Percentiles rank a stretch among this genome's conserved stretches.
phyloP scores from a whole-genome alignment of 371 early-diverging fungal genomes.

The Mucor saturninus region DNA sequence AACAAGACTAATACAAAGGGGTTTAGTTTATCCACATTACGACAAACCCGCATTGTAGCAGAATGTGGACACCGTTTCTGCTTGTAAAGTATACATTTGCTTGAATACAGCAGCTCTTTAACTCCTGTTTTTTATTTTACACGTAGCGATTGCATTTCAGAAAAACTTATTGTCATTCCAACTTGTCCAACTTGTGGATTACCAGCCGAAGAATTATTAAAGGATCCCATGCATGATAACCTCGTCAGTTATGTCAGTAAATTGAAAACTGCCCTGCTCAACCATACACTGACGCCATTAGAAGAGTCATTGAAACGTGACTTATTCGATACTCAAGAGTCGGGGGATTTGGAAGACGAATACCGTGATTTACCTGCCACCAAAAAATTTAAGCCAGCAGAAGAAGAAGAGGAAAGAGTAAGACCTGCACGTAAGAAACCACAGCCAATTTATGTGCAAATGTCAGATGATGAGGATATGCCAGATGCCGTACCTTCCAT shows the following conservation, averaged over 20 bases:
- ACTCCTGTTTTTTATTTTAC: no score
- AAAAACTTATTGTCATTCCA: not conserved
- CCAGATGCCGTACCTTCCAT: not conserved
- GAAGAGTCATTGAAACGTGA: not conserved
- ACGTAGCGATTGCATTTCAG: constrained; percentile 12
- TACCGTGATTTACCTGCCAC: constrained; percentile 6
- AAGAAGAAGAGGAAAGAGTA: not conserved
- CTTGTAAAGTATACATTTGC: constrained; percentile 9
- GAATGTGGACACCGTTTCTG: constrained; percentile 27
- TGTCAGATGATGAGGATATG: not conserved
- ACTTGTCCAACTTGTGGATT: constrained; percentile 19
- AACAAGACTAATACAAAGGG: no score
- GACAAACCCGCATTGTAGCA: constrained; percentile 4
- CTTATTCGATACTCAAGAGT: not conserved
- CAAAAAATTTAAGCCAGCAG: constrained; percentile 16
- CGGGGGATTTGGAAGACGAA: constrained; percentile 3
- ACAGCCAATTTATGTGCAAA: not conserved
- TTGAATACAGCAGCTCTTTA: no score
- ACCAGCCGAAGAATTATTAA: constrained; percentile 12
- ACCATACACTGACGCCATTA: constrained; percentile 7
- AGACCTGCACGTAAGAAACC: not conserved
- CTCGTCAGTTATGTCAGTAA: constrained; percentile 10
- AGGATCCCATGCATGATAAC: constrained; percentile 12
- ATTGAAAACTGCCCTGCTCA: constrained; percentile 9
- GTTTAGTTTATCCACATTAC: not conserved